A percentile compares a stretch with the other conserved stretches of the same genome.
Conservation (phyloP, 768 basidiomycete species). For the Kwoniella europaea region DNA sequence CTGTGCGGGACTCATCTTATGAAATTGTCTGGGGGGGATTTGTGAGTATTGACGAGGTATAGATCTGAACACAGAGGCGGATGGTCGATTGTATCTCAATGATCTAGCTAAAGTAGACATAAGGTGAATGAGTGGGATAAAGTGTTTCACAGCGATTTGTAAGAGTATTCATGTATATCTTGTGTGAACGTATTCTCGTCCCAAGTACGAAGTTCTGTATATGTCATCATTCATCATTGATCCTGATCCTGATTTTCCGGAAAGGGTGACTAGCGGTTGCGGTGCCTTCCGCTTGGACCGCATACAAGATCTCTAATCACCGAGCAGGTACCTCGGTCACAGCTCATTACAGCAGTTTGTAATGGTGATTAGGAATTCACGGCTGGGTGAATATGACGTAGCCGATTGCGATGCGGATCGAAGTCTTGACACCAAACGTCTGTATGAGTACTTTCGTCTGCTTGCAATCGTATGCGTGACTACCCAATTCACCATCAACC, state of each 20-base stretch:
- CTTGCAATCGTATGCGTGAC: neutral
- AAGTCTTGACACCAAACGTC: neutral
- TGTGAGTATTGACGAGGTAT: neutral
- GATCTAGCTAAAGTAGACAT: slow-evolving; percentile 3
- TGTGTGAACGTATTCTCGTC: too few relatives aligned
- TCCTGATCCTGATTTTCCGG: neutral
- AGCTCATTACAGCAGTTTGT: neutral
- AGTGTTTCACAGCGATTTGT: neutral
- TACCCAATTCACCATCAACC: neutral
- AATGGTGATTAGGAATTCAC: slow-evolving; percentile 3
- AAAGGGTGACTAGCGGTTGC: too few relatives aligned
- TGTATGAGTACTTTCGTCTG: neutral
- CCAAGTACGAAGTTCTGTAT: too few relatives aligned
- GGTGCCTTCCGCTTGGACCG: neutral
- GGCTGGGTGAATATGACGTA: neutral
- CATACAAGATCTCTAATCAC: neutral
- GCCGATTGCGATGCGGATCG: neutral
- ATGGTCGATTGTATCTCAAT: neutral
- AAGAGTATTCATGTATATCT: too few relatives aligned
- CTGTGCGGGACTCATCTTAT: slow-evolving; percentile 20
- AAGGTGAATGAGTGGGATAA: neutral
- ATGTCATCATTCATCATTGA: too few relatives aligned
- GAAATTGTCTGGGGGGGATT: neutral
- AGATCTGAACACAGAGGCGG: neutral
- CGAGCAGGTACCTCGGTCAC: neutral